Base-by-base conservation (phyloP, 176 grass and related monocot species). In the Carex kokanica region DNA sequence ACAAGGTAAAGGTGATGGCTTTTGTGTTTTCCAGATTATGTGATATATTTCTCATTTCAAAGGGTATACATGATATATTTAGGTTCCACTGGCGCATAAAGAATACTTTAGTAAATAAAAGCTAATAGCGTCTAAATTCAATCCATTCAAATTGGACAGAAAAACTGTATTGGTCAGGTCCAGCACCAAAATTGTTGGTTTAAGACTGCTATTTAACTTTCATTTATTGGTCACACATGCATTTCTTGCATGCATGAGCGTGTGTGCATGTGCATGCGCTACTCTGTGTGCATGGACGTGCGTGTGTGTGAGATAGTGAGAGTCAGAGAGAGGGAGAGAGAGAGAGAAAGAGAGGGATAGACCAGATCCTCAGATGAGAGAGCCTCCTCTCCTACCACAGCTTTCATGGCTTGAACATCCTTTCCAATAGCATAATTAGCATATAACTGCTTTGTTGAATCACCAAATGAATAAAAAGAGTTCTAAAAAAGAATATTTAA, bases 401-500 rank as follows among this genome's bases (percentile, higher is more conserved):
- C 97, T 88, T 99, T 99, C 97, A 99, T 99, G 66, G 97, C 97
- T 38, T 99, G 97, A 80, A 99, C 97, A 88, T 99, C 97, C 86
- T 99, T 99, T 81, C 97, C 97, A 85, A 99, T 99, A 10, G 97
- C 97, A 87, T 99, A 99, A 86, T 99, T 99, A 45, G 97, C 97
- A 88, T 99, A 99, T 51, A 99, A 88, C 97, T 99, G 85, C 56
- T 85, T 55, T 72, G 65, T 82, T 49, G 6, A 67, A 86, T 5
- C 17, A 87, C 27, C 21, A 80, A 79, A 62, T 23, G 5, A 53
- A 67, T 83, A 24, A 86, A 51, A 54, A 68, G 66, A 72, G 54
- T 83, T 15, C 5, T 12, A 52, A 24, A 67, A 17, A 59, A 21
- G 17, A 34, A 79, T 45, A 52, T 65, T 73, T 68, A 29, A 51